Percentiles rank a stretch among this genome's conserved stretches.
Conservation (phyloP, 148 eudicot species). For the Rhododendron mucronatum region DNA sequence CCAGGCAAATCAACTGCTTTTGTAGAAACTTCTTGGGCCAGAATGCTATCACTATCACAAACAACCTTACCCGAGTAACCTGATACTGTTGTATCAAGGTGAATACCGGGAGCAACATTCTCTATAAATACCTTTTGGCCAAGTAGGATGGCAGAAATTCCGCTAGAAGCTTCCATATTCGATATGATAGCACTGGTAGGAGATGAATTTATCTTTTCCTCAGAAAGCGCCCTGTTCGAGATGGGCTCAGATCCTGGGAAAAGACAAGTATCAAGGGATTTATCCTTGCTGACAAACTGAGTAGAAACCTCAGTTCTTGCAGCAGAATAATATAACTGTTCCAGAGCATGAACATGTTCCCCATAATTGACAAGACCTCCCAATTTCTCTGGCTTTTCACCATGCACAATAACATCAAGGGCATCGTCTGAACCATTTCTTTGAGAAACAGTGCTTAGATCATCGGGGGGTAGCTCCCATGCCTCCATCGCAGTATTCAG, state of each 20-base stretch:
- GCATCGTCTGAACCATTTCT: slow-evolving; percentile 12
- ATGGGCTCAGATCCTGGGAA: neutral
- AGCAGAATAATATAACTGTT: neutral
- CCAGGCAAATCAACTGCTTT: slow-evolving; percentile 9
- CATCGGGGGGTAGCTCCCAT: slow-evolving; percentile 61
- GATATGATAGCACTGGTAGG: neutral
- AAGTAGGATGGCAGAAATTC: slow-evolving; percentile 4
- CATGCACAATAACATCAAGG: slow-evolving; percentile 10
- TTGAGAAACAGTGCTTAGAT: slow-evolving; percentile 15
- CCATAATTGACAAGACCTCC: neutral
- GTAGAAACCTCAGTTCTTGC: slow-evolving; percentile 1
- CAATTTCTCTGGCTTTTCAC: slow-evolving; percentile 2
- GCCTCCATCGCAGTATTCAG: slow-evolving; percentile 75
- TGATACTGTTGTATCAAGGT: neutral
- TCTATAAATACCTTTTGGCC: neutral
- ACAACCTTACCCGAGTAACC: neutral
- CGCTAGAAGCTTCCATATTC: neutral
- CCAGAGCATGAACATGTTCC: neutral
- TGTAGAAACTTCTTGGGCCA: neutral
- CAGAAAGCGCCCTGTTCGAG: neutral
- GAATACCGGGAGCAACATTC: neutral
- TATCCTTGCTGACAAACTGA: neutral
- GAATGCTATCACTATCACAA: neutral
- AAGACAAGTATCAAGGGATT: neutral
- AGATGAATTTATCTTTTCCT: slow-evolving; percentile 7